A percentile compares a stretch with the other conserved stretches of the same genome.
Evolutionary conservation across 768 basidiomycete genomes (phyloP).

Genomic region (Roridomyces roridus): DNA sequence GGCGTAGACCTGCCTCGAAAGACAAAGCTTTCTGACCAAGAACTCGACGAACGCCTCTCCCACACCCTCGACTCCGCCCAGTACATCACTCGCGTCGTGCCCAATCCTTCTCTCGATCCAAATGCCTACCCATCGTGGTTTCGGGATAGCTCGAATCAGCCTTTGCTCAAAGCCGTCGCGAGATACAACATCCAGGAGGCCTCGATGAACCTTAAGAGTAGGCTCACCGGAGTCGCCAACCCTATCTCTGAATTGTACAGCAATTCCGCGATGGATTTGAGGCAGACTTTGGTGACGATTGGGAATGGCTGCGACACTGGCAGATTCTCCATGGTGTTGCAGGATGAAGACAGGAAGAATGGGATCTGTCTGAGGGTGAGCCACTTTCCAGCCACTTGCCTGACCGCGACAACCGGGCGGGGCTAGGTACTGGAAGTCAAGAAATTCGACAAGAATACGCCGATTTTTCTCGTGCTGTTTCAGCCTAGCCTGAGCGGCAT

Average conservation of each 20-base stretch:
- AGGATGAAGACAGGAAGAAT: slow-evolving; percentile 7
- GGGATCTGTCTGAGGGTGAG: slow-evolving; percentile 18
- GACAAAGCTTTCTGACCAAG: no score
- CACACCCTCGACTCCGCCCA: slow-evolving; percentile 11
- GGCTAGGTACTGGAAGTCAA: slow-evolving; percentile 12
- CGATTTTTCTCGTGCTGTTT: slow-evolving; percentile 7
- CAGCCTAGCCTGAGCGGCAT: background rate
- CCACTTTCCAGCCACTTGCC: background rate
- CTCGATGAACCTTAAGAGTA: no score
- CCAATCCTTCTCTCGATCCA: slow-evolving; percentile 6
- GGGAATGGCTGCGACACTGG: slow-evolving; percentile 4
- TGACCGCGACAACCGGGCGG: no score
- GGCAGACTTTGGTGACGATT: slow-evolving; percentile 16
- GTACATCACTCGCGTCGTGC: slow-evolving; percentile 12
- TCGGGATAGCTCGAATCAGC: background rate
- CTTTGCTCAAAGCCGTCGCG: background rate
- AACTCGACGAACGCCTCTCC: slow-evolving; percentile 9
- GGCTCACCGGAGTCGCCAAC: no score
- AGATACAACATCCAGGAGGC: slow-evolving; percentile 8
- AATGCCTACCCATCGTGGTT: background rate
- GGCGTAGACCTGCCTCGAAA: no score
- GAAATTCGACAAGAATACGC: background rate
- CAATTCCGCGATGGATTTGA: slow-evolving; percentile 15
- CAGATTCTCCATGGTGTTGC: background rate
- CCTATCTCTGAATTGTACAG: no score